These are phyloP conservation scores for Tulasnella sp. DNA, from an alignment of 768 basidiomycete species.

Conservation along the genomic window DNA sequence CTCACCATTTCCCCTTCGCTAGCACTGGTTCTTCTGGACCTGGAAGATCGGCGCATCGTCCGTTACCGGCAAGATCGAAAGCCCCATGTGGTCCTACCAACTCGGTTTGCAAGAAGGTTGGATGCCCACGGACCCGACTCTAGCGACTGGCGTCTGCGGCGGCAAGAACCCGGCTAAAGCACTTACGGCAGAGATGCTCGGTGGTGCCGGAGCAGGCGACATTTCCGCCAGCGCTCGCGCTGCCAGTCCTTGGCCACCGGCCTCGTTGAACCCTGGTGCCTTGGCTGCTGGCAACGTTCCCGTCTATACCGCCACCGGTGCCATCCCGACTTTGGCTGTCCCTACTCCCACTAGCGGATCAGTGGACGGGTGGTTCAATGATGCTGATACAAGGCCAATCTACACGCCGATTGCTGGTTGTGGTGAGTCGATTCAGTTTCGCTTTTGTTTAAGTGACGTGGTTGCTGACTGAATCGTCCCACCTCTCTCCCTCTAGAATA, in stretches of 20 bases:
- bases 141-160: conserved; percentile 60
- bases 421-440: conserved; percentile 22
- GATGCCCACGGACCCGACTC: conserved; percentile 85
- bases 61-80: conserved; percentile 59
- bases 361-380: conserved; percentile 59
- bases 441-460: neutral
- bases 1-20: conserved; percentile 16
- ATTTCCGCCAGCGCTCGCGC: conserved; percentile 45
- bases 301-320: conserved; percentile 62
- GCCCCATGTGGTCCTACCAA: conserved; percentile 89
- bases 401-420: conserved; percentile 64
- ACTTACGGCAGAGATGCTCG: conserved; percentile 44
- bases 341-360: conserved; percentile 43
- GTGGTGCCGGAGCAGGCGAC: conserved; percentile 58
- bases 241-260: conserved; percentile 64
- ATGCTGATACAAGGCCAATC: conserved; percentile 57
- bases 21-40: conserved; percentile 99
- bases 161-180: conserved; percentile 29
- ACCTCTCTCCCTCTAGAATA: conserved; percentile 37
- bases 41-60: conserved; percentile 92
- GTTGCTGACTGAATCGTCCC: neutral
- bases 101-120: conserved; percentile 86
- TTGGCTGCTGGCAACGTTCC: conserved; percentile 50
- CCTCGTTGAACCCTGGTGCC: conserved; percentile 24
- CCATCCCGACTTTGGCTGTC: conserved; percentile 57